Conservation (phyloP, 129 eudicot genomes). For the Helichrysum umbraculigerum region DNA sequence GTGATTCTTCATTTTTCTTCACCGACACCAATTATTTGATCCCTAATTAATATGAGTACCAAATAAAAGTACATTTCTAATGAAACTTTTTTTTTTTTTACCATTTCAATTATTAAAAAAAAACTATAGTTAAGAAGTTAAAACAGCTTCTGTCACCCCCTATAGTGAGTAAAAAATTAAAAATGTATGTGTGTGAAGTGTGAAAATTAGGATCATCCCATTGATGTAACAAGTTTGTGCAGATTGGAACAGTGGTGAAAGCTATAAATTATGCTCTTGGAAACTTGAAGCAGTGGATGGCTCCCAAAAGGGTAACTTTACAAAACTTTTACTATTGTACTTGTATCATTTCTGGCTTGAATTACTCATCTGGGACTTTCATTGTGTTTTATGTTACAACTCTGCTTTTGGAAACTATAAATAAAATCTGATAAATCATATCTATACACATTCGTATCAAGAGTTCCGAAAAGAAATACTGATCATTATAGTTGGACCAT, state of each 20-base stretch:
- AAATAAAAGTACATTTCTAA: neutral
- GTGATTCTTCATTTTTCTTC: neutral
- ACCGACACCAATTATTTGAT: neutral
- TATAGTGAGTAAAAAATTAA: neutral
- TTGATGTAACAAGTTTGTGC: conserved; percentile 31
- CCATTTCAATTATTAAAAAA: neutral
- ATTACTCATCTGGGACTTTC: neutral
- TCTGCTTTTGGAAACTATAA: neutral
- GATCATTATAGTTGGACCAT: too few species aligned
- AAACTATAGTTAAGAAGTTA: too few species aligned
- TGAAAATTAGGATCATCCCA: conserved; percentile 16
- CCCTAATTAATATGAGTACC: neutral
- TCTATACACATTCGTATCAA: too few species aligned
- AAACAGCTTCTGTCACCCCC: neutral
- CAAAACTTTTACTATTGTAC: neutral
- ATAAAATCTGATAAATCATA: too few species aligned
- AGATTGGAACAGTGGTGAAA: conserved; percentile 72
- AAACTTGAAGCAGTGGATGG: conserved; percentile 72
- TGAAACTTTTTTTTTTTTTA: neutral
- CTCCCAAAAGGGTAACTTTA: conserved; percentile 54
- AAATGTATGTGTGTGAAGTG: neutral
- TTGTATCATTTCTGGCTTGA: neutral
- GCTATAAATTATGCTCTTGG: conserved; percentile 58
- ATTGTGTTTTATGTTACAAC: neutral
- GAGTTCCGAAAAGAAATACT: too few species aligned